Evolutionary conservation across 1,139 yeast genomes (phyloP).

Genomic region (Dujonia santamariae): DNA sequence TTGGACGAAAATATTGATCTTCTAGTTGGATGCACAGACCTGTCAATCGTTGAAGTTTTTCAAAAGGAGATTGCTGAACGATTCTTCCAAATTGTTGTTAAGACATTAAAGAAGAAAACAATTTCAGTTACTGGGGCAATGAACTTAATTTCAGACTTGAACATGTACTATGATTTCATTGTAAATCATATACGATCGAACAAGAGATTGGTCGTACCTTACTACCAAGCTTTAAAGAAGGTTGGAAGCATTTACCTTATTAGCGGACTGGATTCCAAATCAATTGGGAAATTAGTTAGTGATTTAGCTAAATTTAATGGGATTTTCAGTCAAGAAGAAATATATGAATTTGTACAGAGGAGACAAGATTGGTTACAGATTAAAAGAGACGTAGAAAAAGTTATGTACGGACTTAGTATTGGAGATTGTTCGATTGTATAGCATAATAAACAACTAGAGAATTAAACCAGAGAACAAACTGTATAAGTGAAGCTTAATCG

Average conservation of each 20-base stretch:
- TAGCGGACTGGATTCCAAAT: slow-evolving; percentile 73
- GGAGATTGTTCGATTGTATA: slow-evolving; percentile 56
- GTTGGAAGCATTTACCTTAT: slow-evolving; percentile 81
- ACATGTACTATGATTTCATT: slow-evolving; percentile 72
- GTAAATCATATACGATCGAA: slow-evolving; percentile 50
- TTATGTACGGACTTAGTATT: slow-evolving; percentile 87
- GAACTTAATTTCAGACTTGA: slow-evolving; percentile 69
- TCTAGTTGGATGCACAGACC: slow-evolving; percentile 81
- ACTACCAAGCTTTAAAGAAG: slow-evolving; percentile 78
- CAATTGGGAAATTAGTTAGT: slow-evolving; percentile 78
- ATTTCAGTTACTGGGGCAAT: slow-evolving; percentile 84
- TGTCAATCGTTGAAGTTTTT: slow-evolving; percentile 83
- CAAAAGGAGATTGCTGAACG: slow-evolving; percentile 93
- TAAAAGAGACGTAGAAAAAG: slow-evolving; percentile 79
- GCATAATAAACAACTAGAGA: too few species aligned
- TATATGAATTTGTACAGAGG: slow-evolving; percentile 85
- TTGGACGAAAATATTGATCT: slow-evolving; percentile 73
- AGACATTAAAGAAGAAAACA: slow-evolving; percentile 63
- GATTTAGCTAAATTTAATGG: slow-evolving; percentile 88
- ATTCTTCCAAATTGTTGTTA: slow-evolving; percentile 73
- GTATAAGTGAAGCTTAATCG: too few species aligned
- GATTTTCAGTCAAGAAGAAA: slow-evolving; percentile 86
- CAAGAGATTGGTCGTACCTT: slow-evolving; percentile 69
- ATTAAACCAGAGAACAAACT: too few species aligned
- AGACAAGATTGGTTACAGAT: slow-evolving; percentile 83